These are phyloP conservation scores for Triglochin maritima DNA, from an alignment of 106 monocot species.

Conservation along the genomic window DNA sequence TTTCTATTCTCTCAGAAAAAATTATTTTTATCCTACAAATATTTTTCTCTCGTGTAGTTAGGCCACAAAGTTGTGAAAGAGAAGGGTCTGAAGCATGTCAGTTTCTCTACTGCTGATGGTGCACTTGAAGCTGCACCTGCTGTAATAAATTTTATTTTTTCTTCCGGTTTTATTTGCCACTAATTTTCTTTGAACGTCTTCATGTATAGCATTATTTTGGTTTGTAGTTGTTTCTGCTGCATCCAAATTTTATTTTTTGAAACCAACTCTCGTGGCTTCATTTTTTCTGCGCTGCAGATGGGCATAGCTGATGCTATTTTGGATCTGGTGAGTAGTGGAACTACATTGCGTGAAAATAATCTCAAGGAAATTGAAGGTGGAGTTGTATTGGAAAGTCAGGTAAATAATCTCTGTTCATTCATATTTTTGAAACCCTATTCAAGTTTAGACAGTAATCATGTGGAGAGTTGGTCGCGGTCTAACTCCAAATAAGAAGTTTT, in stretches of 20 bases:
- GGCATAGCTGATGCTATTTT: constrained; percentile 91
- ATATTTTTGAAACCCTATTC: too few relatives aligned
- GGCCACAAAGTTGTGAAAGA: constrained; percentile 71
- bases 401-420: background rate
- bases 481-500: too few relatives aligned
- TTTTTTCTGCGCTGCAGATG: constrained; percentile 35
- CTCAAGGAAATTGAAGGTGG: constrained; percentile 95
- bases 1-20: background rate
- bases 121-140: constrained; percentile 96
- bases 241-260: too few relatives aligned
- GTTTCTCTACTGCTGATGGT: constrained; percentile 82
- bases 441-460: too few relatives aligned
- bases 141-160: constrained; percentile 30
- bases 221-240: too few relatives aligned
- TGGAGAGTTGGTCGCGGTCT: too few relatives aligned
- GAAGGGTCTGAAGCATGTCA: constrained; percentile 74
- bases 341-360: constrained; percentile 88
- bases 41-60: constrained; percentile 33
- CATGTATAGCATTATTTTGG: too few relatives aligned
- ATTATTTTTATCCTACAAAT: background rate
- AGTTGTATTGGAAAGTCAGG: constrained; percentile 68
- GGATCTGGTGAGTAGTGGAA: constrained; percentile 94
- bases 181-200: too few relatives aligned
- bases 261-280: too few relatives aligned
- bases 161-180: too few relatives aligned